Evolutionary conservation across 768 basidiomycete genomes (phyloP), one percentile per base, ranked within the genome.

Genomic region (Tricholoma saponaceum): DNA sequence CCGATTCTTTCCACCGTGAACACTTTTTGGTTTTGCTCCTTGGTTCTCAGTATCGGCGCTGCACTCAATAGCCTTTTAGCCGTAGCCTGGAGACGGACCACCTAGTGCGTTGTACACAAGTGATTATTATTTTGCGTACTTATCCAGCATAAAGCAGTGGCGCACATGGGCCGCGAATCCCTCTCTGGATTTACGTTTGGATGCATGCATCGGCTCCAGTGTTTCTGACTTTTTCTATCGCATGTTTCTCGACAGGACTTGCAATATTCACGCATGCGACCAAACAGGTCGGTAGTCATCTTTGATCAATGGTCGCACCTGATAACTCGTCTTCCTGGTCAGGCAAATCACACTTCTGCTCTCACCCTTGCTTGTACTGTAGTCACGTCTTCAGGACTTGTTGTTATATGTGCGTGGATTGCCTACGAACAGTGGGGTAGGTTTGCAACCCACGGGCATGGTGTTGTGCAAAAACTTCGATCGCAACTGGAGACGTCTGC

Each of bases 51-150:
- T 28, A 61, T 66, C 14, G 66, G 62, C 13, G 60, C 63, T 5
- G 66, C 66, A 4, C 56, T 66, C 26, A 64, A 66, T 28, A 63
- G 66, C 39, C 20, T 66, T 5, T 52, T 66, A n/a, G 60, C 56
- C 7, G 58, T 64, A 33, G 59, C 55, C 10, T 66, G 64, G 64
- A 67, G 58, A 30, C 56, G 56, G 20, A 62, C 66, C n/a, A 52
- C 60, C 5, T 63, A 59, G 66, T 67, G 52, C 12, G 66, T 57
- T 22, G 12, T 12, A 13, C 2, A 12, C 9, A n/a, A 25, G 14
- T 26, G 47, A 50, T 23, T 18, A 26, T 16, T 50, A 1, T 1
- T 28, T 52, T 13, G 12, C 8, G 25, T 35, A n/a, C 35, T 23
- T 26, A 18, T 46, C 46, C n/a, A 12, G 4, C 33, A 16, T 49